These are phyloP conservation scores for Allodekkera sacchari DNA, from an alignment of 805 yeast genomes.

Conservation along the genomic window DNA sequence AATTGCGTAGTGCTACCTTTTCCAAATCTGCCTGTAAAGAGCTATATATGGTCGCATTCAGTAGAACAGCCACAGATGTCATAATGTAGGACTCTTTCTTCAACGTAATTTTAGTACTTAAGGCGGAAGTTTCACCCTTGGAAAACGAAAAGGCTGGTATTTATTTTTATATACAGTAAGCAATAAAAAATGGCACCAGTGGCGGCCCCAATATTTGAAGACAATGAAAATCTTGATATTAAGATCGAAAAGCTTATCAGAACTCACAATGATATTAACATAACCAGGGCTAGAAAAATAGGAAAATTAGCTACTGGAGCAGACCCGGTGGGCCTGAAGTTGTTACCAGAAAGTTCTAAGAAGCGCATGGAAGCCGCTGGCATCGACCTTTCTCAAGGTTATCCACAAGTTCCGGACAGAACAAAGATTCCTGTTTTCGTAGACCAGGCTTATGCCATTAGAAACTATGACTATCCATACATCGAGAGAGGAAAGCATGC, in stretches of 20 bases:
- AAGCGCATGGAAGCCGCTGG: slow-evolving; percentile 22
- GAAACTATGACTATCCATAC: slow-evolving; percentile 28
- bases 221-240: slow-evolving; percentile 7
- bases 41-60: no score
- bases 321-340: slow-evolving; percentile 12
- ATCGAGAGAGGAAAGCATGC: slow-evolving; percentile 28
- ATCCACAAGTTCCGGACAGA: slow-evolving; percentile 30
- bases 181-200: no score
- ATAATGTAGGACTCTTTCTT: no score
- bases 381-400: slow-evolving; percentile 25
- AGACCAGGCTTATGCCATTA: slow-evolving; percentile 31
- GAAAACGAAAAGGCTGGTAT: no score
- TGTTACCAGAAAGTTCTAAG: slow-evolving; percentile 13
- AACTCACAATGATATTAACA: slow-evolving; percentile 2
- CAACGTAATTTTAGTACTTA: no score
- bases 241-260: slow-evolving; percentile 10
- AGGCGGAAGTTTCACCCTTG: no score
- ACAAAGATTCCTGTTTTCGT: slow-evolving; percentile 28
- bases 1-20: no score
- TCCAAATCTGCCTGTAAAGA: no score
- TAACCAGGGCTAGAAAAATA: slow-evolving; percentile 5
- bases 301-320: slow-evolving; percentile 8
- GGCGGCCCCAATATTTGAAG: no score
- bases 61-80: no score
- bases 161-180: no score